Evolutionary conservation across 2,329 filamentous ascomycete species (phyloP).

Genomic region (Aspergillus cejpii): DNA sequence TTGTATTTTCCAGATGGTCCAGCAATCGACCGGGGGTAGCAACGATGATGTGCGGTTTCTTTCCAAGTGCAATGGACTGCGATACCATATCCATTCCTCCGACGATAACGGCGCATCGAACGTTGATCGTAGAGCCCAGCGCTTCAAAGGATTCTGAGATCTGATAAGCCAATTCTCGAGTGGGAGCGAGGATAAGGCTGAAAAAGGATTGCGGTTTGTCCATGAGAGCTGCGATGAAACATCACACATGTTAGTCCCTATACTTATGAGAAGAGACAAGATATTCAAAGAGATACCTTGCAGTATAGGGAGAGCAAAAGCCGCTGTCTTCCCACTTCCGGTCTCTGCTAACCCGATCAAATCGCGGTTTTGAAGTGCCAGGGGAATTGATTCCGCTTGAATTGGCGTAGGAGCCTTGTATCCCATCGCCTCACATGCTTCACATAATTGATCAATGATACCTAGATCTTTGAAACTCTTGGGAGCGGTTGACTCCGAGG

Average conservation of each 20-base stretch:
- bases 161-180: constrained; percentile 86
- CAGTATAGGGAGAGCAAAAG: constrained; percentile 87
- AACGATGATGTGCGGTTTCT: constrained; percentile 89
- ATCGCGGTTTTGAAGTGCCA: constrained; percentile 72
- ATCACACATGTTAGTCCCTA: constrained; percentile 4
- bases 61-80: constrained; percentile 84
- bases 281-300: constrained; percentile 44
- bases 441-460: constrained; percentile 77
- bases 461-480: constrained; percentile 55
- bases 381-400: constrained; percentile 75
- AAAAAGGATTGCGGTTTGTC: constrained; percentile 80
- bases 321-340: constrained; percentile 90
- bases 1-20: constrained; percentile 93
- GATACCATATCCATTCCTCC: constrained; percentile 95
- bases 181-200: constrained; percentile 85
- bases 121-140: constrained; percentile 77
- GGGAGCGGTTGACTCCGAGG: constrained; percentile 8
- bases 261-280: background rate
- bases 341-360: constrained; percentile 93
- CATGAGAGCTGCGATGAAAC: constrained; percentile 55
- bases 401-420: constrained; percentile 87
- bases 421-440: constrained; percentile 73
- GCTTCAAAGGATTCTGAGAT: constrained; percentile 84
- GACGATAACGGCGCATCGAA: constrained; percentile 77
- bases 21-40: constrained; percentile 83